A percentile compares a stretch with the other conserved stretches of the same genome.
These are phyloP conservation scores for Medicago ruthenica DNA, from an alignment of 306 rosid species.

Conservation along the genomic window DNA sequence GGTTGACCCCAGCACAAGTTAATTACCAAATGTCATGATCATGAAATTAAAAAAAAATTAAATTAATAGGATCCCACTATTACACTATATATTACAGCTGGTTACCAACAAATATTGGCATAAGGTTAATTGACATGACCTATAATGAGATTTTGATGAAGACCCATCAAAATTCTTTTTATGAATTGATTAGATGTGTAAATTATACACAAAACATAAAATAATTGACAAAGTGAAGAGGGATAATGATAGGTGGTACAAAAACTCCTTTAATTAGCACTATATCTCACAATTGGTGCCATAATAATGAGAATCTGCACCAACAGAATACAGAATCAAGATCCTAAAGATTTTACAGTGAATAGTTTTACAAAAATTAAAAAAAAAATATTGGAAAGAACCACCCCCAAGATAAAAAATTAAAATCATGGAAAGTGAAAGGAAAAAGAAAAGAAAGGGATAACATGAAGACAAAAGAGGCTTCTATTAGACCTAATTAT, in stretches of 20 bases:
- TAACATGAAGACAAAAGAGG: constrained; percentile 48
- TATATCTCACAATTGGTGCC: constrained; percentile 76
- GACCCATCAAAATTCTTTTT: constrained; percentile 48
- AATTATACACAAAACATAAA: constrained; percentile 51
- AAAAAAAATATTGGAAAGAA: constrained; percentile 11
- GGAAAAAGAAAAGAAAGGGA: constrained; percentile 2
- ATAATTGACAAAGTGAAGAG: not conserved
- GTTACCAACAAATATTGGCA: constrained; percentile 72
- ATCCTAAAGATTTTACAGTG: constrained; percentile 74
- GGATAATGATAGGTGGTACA: constrained; percentile 48
- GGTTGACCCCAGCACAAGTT: constrained; percentile 66
- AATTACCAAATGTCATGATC: constrained; percentile 60
- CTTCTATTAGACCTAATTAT: constrained; percentile 57
- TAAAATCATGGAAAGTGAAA: constrained; percentile 48
- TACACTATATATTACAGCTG: constrained; percentile 84
- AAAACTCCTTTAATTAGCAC: constrained; percentile 62
- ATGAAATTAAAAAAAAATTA: constrained; percentile 60
- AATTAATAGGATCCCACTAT: constrained; percentile 56
- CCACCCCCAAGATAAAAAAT: constrained; percentile 47
- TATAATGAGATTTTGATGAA: constrained; percentile 47
- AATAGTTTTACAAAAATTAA: constrained; percentile 45
- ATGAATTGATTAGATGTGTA: constrained; percentile 52
- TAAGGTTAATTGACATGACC: constrained; percentile 70
- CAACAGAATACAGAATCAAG: constrained; percentile 59
- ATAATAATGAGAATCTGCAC: constrained; percentile 55